phyloP scores from a whole-genome alignment of 1,284 basidiomycete species.

The Apiotrichum gracile region DNA sequence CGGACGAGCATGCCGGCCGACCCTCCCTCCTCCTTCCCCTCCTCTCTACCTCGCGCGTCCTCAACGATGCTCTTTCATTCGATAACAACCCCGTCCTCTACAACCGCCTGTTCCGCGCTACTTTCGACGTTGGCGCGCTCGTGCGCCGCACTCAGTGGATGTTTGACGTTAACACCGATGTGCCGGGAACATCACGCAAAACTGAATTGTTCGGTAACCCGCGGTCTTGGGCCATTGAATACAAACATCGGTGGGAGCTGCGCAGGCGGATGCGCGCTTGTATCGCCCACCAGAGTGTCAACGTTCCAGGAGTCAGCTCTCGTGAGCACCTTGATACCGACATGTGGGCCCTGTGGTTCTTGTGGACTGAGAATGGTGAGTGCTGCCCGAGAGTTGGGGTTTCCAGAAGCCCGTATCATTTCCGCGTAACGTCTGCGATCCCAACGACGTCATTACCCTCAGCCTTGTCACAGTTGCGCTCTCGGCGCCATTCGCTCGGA shows the following conservation, averaged over 20 bases:
- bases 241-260: constrained; percentile 37
- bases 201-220: constrained; percentile 31
- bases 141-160: constrained; percentile 38
- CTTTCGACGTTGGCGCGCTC: constrained; percentile 44
- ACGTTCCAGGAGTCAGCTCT: constrained; percentile 26
- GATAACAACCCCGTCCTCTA: constrained; percentile 46
- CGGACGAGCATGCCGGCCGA: constrained; percentile 13
- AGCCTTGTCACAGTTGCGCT: no score
- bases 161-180: constrained; percentile 17
- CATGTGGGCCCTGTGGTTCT: constrained; percentile 48
- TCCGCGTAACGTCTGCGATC: background rate
- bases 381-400: no score
- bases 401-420: no score
- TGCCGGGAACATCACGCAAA: constrained; percentile 11
- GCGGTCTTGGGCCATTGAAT: constrained; percentile 39
- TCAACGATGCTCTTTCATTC: constrained; percentile 40
- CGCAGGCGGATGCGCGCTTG: constrained; percentile 34
- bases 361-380: constrained; percentile 50
- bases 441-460: no score
- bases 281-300: constrained; percentile 26
- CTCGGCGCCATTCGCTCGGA: no score
- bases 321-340: constrained; percentile 30
- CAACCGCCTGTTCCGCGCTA: constrained; percentile 41
- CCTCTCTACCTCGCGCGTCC: constrained; percentile 25
- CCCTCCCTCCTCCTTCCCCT: constrained; percentile 34